Evolutionary conservation across 2,329 filamentous ascomycete species (phyloP), one percentile per base, ranked within the genome.

Genomic region (Amesomyces nigricolor): DNA sequence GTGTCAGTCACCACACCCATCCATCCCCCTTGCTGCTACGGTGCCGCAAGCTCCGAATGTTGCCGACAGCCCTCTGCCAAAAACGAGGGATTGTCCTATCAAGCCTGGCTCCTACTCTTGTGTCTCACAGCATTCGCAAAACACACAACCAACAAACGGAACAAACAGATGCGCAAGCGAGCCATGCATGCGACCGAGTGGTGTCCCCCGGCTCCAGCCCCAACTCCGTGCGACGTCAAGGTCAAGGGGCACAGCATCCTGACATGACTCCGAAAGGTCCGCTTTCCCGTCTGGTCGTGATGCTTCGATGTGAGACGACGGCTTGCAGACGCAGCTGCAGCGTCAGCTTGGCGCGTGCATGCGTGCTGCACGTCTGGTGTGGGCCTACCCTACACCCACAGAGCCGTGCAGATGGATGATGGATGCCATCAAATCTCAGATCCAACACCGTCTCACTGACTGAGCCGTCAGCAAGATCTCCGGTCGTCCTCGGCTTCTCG

Each of bases 241-340:
- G 38, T 44, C 32, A 40, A 40, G 14, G 6, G 14, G 47, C 42
- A 48, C 39, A 26, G 22, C 22, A 26, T 49, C 13, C 29, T 26
- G 16, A n/a, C 11, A 43, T 22, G 30, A 35, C 3, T n/a, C 37
- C 44, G 32, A 17, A 35, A 49, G 39, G 35, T 42, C 42, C 47
- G 47, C 38, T 52, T 51, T 55, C 51, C 52, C 38, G 26, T 52
- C 56, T 37, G 46, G 56, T 50, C 50, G 26, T 37, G 52, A 19
- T 51, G 48, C 55, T 29, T 51, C 40, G 45, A 57, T 46, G 46
- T 53, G 47, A 54, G 51, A 57, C 55, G 47, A 29, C 51, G 51
- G 51, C 55, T 51, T 57, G 51, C 55, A 54, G 54, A 13, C 26
- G 10, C 37, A 47, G 32, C n/a, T 54, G 55, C 55, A 57, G 51